Percentiles rank a stretch among this genome's conserved stretches.
Evolutionary conservation across 164 flowering plant species (phyloP).

Genomic region (Vitis rupestris): DNA sequence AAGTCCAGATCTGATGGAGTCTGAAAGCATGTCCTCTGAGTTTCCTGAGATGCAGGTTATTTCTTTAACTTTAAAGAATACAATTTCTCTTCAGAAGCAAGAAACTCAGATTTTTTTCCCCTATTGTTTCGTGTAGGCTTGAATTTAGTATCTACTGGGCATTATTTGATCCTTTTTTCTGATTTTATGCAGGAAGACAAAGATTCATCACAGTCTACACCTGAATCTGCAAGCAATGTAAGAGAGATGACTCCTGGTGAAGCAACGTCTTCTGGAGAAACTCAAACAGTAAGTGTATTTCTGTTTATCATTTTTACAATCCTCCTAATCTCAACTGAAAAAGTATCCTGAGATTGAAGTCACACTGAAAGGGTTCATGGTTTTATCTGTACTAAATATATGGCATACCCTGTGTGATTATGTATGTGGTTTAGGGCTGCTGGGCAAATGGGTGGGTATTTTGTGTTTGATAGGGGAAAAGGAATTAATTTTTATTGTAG

Average conservation of each 20-base stretch:
- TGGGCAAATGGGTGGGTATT: too few relatives aligned
- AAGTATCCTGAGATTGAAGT: too few relatives aligned
- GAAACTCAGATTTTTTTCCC: too few relatives aligned
- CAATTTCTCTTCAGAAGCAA: too few relatives aligned
- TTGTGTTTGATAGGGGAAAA: too few relatives aligned
- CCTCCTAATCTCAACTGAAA: not conserved
- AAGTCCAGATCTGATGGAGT: constrained; percentile 20
- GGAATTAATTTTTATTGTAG: too few relatives aligned
- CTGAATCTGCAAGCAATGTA: constrained; percentile 14
- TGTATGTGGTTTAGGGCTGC: too few relatives aligned
- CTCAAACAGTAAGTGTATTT: constrained; percentile 18
- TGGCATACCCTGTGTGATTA: too few relatives aligned
- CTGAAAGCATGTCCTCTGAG: constrained; percentile 20
- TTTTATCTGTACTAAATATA: too few relatives aligned
- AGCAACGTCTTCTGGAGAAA: constrained; percentile 7
- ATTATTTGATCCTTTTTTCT: not conserved
- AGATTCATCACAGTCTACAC: constrained; percentile 12
- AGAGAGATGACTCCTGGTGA: constrained; percentile 11
- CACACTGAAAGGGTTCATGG: too few relatives aligned
- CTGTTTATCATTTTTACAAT: not conserved
- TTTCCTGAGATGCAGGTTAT: constrained; percentile 35
- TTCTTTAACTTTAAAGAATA: not conserved
- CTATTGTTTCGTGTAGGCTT: not conserved
- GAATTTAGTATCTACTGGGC: too few relatives aligned
- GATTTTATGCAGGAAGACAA: constrained; percentile 24